Conservation (phyloP, 176 grass and related monocot genomes). For the Urochloa ruziziensis region DNA sequence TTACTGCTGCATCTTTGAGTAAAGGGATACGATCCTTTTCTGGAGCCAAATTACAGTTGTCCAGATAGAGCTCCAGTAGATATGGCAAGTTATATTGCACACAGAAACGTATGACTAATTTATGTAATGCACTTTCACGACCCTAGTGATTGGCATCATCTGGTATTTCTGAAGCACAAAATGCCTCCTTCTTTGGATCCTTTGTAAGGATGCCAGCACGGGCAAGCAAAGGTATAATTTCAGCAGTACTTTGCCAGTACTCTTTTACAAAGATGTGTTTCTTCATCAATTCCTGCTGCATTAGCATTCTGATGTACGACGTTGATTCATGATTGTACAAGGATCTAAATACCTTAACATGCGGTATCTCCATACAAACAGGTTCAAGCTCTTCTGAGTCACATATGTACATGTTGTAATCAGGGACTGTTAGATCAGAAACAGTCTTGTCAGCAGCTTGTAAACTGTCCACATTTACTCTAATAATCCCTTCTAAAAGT, state of each 20-base stretch:
- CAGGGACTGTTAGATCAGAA: slow-evolving; percentile 28
- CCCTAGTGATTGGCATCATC: slow-evolving; percentile 20
- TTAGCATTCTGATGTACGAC: slow-evolving; percentile 61
- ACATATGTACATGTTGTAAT: slow-evolving; percentile 68
- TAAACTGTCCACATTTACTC: slow-evolving; percentile 58
- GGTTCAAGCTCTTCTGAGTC: slow-evolving; percentile 73
- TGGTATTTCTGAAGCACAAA: slow-evolving; percentile 43
- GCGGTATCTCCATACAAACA: slow-evolving; percentile 64
- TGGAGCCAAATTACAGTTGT: slow-evolving; percentile 65
- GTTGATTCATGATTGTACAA: slow-evolving; percentile 51
- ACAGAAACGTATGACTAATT: slow-evolving; percentile 74
- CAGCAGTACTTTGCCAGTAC: slow-evolving; percentile 65
- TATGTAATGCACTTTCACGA: slow-evolving; percentile 53
- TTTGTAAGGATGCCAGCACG: slow-evolving; percentile 65
- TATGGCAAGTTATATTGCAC: slow-evolving; percentile 70
- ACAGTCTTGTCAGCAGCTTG: slow-evolving; percentile 17
- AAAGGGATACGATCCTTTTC: slow-evolving; percentile 53
- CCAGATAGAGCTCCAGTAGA: slow-evolving; percentile 86
- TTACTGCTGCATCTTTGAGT: slow-evolving; percentile 66
- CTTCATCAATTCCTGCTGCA: slow-evolving; percentile 77
- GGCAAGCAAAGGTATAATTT: slow-evolving; percentile 73
- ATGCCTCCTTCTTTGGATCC: slow-evolving; percentile 40
- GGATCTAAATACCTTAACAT: slow-evolving; percentile 71
- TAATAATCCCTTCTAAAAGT: slow-evolving; percentile 71
- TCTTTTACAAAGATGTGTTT: slow-evolving; percentile 83